Base-by-base conservation (phyloP, 176 grass and related monocot species). In the Musa itinerans region DNA sequence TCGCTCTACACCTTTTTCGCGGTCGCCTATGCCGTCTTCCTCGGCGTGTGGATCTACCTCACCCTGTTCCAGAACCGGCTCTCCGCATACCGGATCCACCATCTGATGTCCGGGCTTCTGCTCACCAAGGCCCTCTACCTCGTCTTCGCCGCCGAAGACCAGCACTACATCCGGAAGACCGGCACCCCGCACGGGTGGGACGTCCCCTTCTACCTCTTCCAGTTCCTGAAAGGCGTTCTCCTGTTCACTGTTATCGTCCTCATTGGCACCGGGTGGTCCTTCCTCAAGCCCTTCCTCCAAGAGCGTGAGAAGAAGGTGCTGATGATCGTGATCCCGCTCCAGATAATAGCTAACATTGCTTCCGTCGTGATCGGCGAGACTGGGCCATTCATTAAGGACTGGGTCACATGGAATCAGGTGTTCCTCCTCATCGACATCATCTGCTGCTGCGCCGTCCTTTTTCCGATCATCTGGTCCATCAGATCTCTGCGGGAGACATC, bases 281-380 rank as follows among this genome's bases (percentile, higher is more conserved):
- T 96, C 86, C 87, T 93, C 58, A 96, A 96, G 83, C 93, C 94
- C 0, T 97, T 97, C 84, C 79, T 97, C 66, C 94, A 97, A 88
- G 94, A 97, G 65, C 86, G 86, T 69, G 94, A 97, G 90, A 97
- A 97, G 88, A 97, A 97, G 54, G 94, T 97, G 68, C 87, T 97
- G 78, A 97, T 97, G 94, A 83, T 91, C 54, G 94, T 97, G 17
- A 91, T 91, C 80, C 94, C 94, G 1, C 63, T 97, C 52, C 94
- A 97, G 85, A 90, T 97, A 24, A 77, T 85, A 16, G 90, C 94
- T 24, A 97, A 93, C 81, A 91, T 97, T 24, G 94, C 94, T 9
- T 85, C 94, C 0, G 88, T 89, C 0, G 90, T 97, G 62, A 89
- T 97, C 8, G 94, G 94, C 10, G 94, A 97, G 86, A 97, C 90